Evolutionary conservation across 495 filamentous ascomycete genomes (phyloP).

Genomic region (Aspergillus biplanus): DNA sequence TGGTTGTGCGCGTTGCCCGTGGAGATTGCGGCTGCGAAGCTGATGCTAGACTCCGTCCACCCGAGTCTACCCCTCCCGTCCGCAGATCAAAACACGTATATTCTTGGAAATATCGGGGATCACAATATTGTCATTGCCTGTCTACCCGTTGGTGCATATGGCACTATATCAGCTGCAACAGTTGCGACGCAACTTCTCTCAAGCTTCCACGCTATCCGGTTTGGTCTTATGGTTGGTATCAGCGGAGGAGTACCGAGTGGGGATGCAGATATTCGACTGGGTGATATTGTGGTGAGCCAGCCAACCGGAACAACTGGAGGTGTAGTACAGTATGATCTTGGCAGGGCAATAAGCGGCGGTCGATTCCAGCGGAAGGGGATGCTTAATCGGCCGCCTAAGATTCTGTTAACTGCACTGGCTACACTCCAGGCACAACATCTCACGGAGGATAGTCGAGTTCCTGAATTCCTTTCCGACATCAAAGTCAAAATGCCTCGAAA

Average conservation of each 20-base stretch:
- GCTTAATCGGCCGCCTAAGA: background rate
- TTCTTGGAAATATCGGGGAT: conserved; percentile 26
- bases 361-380: background rate
- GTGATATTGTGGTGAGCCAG: conserved; percentile 47
- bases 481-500: no score
- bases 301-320: background rate
- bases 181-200: conserved; percentile 15
- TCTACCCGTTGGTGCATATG: conserved; percentile 24
- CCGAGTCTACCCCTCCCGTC: background rate
- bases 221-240: conserved; percentile 30
- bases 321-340: conserved; percentile 37
- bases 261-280: conserved; percentile 31
- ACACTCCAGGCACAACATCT: no score
- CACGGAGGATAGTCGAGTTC: no score
- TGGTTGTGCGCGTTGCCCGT: no score
- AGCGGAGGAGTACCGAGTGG: background rate
- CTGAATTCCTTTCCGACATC: background rate
- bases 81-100: conserved; percentile 32
- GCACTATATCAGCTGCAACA: conserved; percentile 11
- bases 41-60: background rate
- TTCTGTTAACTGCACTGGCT: no score
- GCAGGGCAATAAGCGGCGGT: conserved; percentile 20
- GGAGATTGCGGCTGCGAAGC: no score
- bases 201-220: conserved; percentile 17
- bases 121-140: conserved; percentile 32